Conservation (phyloP, 176 grass and related monocot species). For the Triticum monococcum region DNA sequence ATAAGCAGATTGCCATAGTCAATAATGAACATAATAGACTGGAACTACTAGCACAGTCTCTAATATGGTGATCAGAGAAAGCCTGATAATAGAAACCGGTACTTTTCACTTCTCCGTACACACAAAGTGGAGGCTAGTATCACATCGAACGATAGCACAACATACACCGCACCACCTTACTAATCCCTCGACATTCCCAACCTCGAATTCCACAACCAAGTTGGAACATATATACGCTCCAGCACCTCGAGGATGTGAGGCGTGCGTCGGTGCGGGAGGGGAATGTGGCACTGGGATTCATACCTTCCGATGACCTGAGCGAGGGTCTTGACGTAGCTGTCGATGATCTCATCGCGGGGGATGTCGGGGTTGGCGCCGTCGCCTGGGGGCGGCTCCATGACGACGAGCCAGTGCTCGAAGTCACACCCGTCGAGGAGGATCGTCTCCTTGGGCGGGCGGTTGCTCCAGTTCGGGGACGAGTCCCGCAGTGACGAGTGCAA, state of each 20-base stretch:
- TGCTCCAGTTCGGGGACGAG: not conserved
- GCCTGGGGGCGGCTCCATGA: not conserved
- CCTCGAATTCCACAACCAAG: not conserved
- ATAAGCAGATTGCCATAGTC: not conserved
- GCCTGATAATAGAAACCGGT: not conserved
- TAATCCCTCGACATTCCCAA: not conserved
- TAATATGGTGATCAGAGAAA: not conserved
- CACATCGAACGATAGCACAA: not conserved
- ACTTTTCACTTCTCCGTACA: not conserved
- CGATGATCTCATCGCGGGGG: constrained; percentile 81
- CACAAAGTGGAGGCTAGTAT: not conserved
- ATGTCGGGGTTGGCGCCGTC: not conserved
- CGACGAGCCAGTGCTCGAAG: not conserved
- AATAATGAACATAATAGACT: not conserved
- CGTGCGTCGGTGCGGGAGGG: not conserved
- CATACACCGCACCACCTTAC: not conserved
- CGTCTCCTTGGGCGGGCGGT: not conserved
- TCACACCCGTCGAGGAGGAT: not conserved
- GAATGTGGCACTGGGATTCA: not conserved
- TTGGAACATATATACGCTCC: not conserved
- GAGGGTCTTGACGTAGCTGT: constrained; percentile 81
- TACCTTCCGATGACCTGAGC: constrained; percentile 72
- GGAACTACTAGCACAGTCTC: not conserved
- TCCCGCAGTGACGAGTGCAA: not conserved
- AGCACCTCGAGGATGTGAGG: not conserved